A percentile compares a stretch with the other conserved stretches of the same genome.
phyloP scores from a whole-genome alignment of 352 stramenopile species.

The Pilasporangium apinafurcum region DNA sequence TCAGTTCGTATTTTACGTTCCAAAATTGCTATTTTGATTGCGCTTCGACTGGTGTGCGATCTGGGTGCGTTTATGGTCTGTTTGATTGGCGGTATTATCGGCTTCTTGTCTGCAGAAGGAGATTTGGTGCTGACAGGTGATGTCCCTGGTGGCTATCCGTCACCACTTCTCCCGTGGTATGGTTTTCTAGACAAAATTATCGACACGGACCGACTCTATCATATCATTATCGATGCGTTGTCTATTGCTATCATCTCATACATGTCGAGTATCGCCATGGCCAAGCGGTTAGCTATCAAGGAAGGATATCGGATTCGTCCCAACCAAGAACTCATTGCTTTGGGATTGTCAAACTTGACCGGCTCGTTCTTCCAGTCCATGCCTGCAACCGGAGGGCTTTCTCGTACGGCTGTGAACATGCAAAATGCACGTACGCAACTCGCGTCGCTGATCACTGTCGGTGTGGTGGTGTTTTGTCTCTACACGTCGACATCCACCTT shows the following conservation, averaged over 20 bases:
- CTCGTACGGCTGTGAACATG: conserved; percentile 88
- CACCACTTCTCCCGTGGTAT: conserved; percentile 44
- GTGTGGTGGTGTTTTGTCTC: conserved; percentile 79
- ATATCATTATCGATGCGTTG: conserved; percentile 64
- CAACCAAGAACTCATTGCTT: conserved; percentile 81
- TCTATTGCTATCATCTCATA: conserved; percentile 85
- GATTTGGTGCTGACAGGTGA: conserved; percentile 58
- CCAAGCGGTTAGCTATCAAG: conserved; percentile 75
- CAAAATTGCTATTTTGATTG: conserved; percentile 37
- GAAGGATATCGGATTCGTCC: conserved; percentile 65
- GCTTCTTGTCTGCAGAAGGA: conserved; percentile 31
- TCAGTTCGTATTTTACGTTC: conserved; percentile 35
- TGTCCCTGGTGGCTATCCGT: conserved; percentile 66
- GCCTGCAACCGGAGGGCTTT: conserved; percentile 86
- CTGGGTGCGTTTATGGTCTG: conserved; percentile 71
- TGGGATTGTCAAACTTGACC: conserved; percentile 85
- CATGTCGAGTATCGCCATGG: conserved; percentile 88
- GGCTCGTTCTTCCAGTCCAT: conserved; percentile 83
- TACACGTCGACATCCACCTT: conserved; percentile 80
- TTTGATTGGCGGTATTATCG: conserved; percentile 49
- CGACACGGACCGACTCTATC: conserved; percentile 33
- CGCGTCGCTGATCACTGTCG: conserved; percentile 72
- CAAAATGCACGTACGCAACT: conserved; percentile 80
- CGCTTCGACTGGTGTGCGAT: conserved; percentile 37
- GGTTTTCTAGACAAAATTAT: conserved; percentile 34